Base-by-base conservation (phyloP, 768 basidiomycete species). In the Agaricus subrufescens region DNA sequence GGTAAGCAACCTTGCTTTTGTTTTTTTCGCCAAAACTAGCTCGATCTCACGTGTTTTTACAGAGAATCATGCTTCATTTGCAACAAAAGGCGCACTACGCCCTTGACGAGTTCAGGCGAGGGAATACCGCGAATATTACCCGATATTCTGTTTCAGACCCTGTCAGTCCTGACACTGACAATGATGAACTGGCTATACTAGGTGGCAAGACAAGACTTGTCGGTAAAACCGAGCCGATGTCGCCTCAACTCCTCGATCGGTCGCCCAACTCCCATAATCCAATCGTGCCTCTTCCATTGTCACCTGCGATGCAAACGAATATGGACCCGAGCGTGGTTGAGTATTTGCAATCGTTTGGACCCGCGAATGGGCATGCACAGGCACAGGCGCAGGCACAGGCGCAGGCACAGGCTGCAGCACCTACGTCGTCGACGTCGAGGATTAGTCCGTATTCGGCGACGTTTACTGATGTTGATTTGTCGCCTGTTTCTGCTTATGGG, bases 261-360 rank as follows among this genome's bases (percentile, higher is more conserved):
- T 90, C 88, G 7, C 89, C 89, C 7, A 80, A 73, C n/a, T 83
- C 87, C 9, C 78, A 76, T 46, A 85, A 88, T 61, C 88, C 88
- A 2, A 77, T 89, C 26, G 84, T 90, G 8, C 88, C 89, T 15
- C 71, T 90, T 4, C 86, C 87, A 2, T 65, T 90, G 40, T 75
- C 79, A 19, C 73, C 80, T 3, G 75, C 75, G 12, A 67, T 74
- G 48, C 77, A 76, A 52, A 73, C 78, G 26, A 73, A 76, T 23
- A 73, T 86, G 19, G 81, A 88, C 59, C 83, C 83, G 7, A 81
- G 69, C n/a, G 79, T 90, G 2, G 72, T 84, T 52, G 84, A 86
- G 58, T 91, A 91, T 63, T 68, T 91, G 54, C 77, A 77, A 45
- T 83, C 87, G 6, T 90, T 91, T 61, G 65, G 54, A 30, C 52